phyloP scores from a whole-genome alignment of 2,329 filamentous ascomycete genomes.

The Curvularia spicifera region DNA sequence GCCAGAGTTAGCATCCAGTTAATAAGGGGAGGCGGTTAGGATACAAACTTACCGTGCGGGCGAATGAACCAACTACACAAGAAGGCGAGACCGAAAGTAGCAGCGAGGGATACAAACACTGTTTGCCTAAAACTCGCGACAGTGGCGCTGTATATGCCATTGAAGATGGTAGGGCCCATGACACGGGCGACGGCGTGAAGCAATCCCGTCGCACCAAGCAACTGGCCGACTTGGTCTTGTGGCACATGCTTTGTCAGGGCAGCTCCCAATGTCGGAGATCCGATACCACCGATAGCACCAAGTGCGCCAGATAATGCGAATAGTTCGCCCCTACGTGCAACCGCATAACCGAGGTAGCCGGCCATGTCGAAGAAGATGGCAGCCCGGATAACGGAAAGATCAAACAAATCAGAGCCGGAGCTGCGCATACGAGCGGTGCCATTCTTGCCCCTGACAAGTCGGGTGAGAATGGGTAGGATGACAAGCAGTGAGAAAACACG shows the following conservation, averaged over 20 bases:
- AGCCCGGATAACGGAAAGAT: conserved; percentile 76
- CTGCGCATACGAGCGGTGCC: conserved; percentile 48
- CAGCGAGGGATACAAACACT: conserved; percentile 77
- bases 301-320: conserved; percentile 77
- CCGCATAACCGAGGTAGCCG: conserved; percentile 76
- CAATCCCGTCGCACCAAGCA: conserved; percentile 87
- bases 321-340: conserved; percentile 65
- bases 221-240: conserved; percentile 77
- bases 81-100: conserved; percentile 71
- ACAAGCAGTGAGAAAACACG: conserved; percentile 78
- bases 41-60: conserved; percentile 70
- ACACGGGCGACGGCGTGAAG: conserved; percentile 83
- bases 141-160: conserved; percentile 82
- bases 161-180: conserved; percentile 81
- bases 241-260: conserved; percentile 91
- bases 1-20: neutral
- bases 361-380: conserved; percentile 78
- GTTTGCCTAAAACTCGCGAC: conserved; percentile 79
- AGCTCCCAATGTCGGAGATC: conserved; percentile 81
- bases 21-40: no score
- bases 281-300: conserved; percentile 81
- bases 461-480: conserved; percentile 77
- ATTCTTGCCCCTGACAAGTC: conserved; percentile 69
- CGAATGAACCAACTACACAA: conserved; percentile 72
- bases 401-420: conserved; percentile 75